Evolutionary conservation across 1,284 basidiomycete genomes (phyloP).

Genomic region (Ustilago nuda): DNA sequence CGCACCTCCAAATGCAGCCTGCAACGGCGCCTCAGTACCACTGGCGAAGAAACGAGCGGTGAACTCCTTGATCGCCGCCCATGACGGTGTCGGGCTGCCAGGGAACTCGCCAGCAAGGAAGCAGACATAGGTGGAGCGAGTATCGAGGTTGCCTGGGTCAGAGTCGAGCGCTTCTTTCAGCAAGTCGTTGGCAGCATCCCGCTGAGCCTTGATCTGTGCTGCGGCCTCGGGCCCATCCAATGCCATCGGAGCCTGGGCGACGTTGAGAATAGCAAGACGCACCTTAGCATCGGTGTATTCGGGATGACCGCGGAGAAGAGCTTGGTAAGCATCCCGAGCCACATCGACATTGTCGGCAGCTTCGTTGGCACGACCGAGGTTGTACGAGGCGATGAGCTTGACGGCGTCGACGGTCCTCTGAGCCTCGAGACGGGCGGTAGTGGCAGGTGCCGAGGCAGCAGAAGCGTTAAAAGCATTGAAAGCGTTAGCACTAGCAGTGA

Average conservation of each 20-base stretch:
- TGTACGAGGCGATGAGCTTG: slow-evolving; percentile 64
- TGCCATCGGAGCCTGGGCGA: slow-evolving; percentile 31
- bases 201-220: slow-evolving; percentile 38
- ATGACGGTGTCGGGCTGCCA: slow-evolving; percentile 57
- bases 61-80: slow-evolving; percentile 65
- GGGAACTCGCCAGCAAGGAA: slow-evolving; percentile 67
- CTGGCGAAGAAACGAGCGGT: slow-evolving; percentile 64
- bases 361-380: slow-evolving; percentile 65
- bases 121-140: slow-evolving; percentile 63
- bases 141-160: slow-evolving; percentile 64
- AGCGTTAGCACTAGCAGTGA: slow-evolving; percentile 34
- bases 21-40: slow-evolving; percentile 34
- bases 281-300: slow-evolving; percentile 68
- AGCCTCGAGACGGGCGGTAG: slow-evolving; percentile 36
- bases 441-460: slow-evolving; percentile 30
- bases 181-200: slow-evolving; percentile 54
- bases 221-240: slow-evolving; percentile 21
- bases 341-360: slow-evolving; percentile 46
- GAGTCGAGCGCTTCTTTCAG: slow-evolving; percentile 65
- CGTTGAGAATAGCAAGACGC: slow-evolving; percentile 63
- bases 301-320: slow-evolving; percentile 62
- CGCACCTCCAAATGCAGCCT: slow-evolving; percentile 55
- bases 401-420: slow-evolving; percentile 51
- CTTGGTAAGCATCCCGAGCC: slow-evolving; percentile 62
- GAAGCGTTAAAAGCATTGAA: slow-evolving; percentile 31